A percentile compares a stretch with the other conserved stretches of the same genome.
Conservation (phyloP, 1,139 yeast genomes). For the Yamadazyma songkhlaensis region DNA sequence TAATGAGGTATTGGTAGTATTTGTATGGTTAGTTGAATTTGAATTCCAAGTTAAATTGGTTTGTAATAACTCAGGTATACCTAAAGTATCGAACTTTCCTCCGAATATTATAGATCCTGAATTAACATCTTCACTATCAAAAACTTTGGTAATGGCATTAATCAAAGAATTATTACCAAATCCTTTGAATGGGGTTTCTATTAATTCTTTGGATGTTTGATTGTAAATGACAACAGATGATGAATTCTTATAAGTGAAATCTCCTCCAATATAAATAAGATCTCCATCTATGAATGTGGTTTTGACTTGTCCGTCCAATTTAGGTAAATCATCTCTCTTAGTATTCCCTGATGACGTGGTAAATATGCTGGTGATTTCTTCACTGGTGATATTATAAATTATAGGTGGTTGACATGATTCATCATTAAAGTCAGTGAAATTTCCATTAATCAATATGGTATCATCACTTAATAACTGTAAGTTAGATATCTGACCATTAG, state of each 20-base stretch:
- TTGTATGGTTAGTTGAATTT: conserved; percentile 23
- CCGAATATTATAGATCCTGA: conserved; percentile 66
- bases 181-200: conserved; percentile 70
- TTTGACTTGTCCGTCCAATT: conserved; percentile 48
- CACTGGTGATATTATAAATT: conserved; percentile 48
- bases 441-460: conserved; percentile 45
- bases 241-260: conserved; percentile 53
- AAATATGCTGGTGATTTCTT: conserved; percentile 39
- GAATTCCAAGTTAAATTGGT: conserved; percentile 27
- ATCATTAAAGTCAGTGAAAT: conserved; percentile 33
- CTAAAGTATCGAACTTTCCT: conserved; percentile 68
- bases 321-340: conserved; percentile 22
- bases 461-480: conserved; percentile 24
- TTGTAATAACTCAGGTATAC: conserved; percentile 44
- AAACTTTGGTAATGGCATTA: conserved; percentile 59
- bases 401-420: conserved; percentile 49
- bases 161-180: conserved; percentile 61
- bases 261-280: conserved; percentile 78
- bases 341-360: conserved; percentile 12
- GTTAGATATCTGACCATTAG: conserved; percentile 35
- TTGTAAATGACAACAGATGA: conserved; percentile 70
- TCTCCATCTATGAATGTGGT: conserved; percentile 48
- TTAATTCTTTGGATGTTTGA: conserved; percentile 37
- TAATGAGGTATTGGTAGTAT: conserved; percentile 32
- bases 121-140: conserved; percentile 20